Evolutionary conservation across 139 green algal genomes (phyloP), one percentile per base, ranked within the genome.

Genomic region (Nannochloris sp.): DNA sequence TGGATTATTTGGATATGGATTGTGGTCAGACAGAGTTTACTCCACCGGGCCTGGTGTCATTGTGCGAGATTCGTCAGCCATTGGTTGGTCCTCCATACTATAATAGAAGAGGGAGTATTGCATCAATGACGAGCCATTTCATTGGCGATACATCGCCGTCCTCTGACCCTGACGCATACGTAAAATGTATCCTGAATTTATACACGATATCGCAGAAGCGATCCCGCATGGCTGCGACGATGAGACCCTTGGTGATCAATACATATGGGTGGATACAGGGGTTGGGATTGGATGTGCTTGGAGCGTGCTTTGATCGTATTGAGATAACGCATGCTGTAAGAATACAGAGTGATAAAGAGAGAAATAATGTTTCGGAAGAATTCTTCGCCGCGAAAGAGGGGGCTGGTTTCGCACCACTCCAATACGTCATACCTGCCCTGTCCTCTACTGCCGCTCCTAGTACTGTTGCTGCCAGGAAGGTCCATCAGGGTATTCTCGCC

Each of bases 21-120:
- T 80, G 80, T 50, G 90, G 90, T 0, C 90, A 97, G 69, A 80
- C 90, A 12, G 87, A 96, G 72, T 75, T 95, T 67, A 94, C 82
- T 0, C 72, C 83, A 3, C 81, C 87, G 0, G 86, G 86, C 1
- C 34, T 91, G 6, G 58, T 95, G 21, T 93, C 90, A 1, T 58
- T 91, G 7, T 78, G 61, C 15, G 16, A 83, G 4, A 18, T 96
- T 46, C 19, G 27, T 0, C 12, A 44, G 5, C 82, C 84, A 9
- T 18, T 87, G 48, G 58, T 89, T 53, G 84, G 87, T 2, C 82
- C 83, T 4, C 72, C 88, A 19, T 53, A 53, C 11, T 53, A 25
- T 8, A 78, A 85, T 68, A 63, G 81, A 46, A 82, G 88, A 48
- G 34, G 75, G 62, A 68, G 62, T 44, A 19, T 46, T 48, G 25